Conservation (phyloP, 805 yeast species). For the Dipodascus geniculatus region DNA sequence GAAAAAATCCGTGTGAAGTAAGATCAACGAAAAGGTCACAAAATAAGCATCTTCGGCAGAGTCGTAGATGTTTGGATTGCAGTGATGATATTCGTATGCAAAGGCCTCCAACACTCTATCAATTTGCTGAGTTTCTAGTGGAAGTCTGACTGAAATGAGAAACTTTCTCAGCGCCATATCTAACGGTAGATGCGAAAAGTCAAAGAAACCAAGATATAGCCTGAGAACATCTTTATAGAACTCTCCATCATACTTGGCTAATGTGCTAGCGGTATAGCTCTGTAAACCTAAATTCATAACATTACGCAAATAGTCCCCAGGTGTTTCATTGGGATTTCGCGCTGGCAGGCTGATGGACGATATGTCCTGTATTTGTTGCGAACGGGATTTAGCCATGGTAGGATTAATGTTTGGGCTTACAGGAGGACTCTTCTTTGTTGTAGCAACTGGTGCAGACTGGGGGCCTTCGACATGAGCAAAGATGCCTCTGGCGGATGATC, state of each 20-base stretch:
- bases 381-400: neutral
- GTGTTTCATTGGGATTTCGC: slow-evolving; percentile 21
- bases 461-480: slow-evolving; percentile 7
- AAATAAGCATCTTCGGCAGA: slow-evolving; percentile 46
- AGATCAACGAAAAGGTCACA: slow-evolving; percentile 49
- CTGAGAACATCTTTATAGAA: slow-evolving; percentile 22
- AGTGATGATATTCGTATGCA: slow-evolving; percentile 38
- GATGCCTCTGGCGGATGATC: neutral
- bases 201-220: slow-evolving; percentile 29
- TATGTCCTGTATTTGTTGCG: neutral
- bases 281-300: slow-evolving; percentile 14
- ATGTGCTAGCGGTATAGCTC: slow-evolving; percentile 18
- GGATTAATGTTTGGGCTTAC: slow-evolving; percentile 12
- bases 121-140: slow-evolving; percentile 66
- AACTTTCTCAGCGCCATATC: slow-evolving; percentile 56
- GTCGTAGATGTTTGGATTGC: slow-evolving; percentile 30
- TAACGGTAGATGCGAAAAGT: slow-evolving; percentile 44
- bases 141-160: slow-evolving; percentile 45
- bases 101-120: slow-evolving; percentile 54
- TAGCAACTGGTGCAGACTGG: neutral
- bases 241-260: slow-evolving; percentile 23
- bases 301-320: slow-evolving; percentile 24
- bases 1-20: slow-evolving; percentile 66
- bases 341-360: slow-evolving; percentile 9
- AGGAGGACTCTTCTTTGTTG: slow-evolving; percentile 5